Evolutionary conservation across 208 protist species (phyloP).

Genomic region (Trypanosoma congolense): DNA sequence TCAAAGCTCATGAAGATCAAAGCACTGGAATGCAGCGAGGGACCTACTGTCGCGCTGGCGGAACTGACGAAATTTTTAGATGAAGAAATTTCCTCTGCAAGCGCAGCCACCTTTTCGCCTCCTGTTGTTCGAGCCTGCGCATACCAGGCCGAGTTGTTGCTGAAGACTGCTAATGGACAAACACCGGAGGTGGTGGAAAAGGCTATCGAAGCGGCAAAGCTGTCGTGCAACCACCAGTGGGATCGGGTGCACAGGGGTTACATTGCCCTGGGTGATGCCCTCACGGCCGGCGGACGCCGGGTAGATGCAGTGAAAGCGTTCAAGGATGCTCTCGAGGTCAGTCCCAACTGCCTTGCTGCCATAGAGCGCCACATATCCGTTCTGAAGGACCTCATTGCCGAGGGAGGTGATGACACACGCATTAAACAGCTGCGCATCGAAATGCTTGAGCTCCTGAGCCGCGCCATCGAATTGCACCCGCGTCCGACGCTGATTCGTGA

Average conservation of each 20-base stretch:
- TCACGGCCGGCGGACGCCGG: constrained; percentile 37
- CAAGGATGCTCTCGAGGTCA: constrained; percentile 36
- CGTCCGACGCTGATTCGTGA: constrained; percentile 68
- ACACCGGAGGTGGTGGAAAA: constrained; percentile 22
- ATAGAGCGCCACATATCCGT: constrained; percentile 59
- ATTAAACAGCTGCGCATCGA: constrained; percentile 12
- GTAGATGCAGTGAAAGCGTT: constrained; percentile 56
- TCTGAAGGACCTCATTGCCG: constrained; percentile 30
- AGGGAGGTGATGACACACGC: constrained; percentile 22
- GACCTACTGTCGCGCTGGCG: constrained; percentile 47
- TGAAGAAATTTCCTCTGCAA: constrained; percentile 26
- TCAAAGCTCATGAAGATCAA: constrained; percentile 77
- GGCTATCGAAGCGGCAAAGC: constrained; percentile 42
- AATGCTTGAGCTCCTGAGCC: constrained; percentile 43
- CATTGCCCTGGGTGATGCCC: constrained; percentile 52
- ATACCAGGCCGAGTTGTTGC: constrained; percentile 66
- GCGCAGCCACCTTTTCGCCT: constrained; percentile 13
- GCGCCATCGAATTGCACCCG: constrained; percentile 71
- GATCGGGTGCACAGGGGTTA: constrained; percentile 67
- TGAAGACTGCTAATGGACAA: constrained; percentile 30
- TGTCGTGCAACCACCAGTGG: constrained; percentile 50
- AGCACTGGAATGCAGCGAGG: constrained; percentile 44
- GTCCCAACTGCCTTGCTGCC: constrained; percentile 57
- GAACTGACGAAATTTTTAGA: constrained; percentile 49
- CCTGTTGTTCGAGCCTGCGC: constrained; percentile 62